Evolutionary conservation across 768 basidiomycete genomes (phyloP), one percentile per base, ranked within the genome.

Genomic region (Rhizopogon salebrosus): DNA sequence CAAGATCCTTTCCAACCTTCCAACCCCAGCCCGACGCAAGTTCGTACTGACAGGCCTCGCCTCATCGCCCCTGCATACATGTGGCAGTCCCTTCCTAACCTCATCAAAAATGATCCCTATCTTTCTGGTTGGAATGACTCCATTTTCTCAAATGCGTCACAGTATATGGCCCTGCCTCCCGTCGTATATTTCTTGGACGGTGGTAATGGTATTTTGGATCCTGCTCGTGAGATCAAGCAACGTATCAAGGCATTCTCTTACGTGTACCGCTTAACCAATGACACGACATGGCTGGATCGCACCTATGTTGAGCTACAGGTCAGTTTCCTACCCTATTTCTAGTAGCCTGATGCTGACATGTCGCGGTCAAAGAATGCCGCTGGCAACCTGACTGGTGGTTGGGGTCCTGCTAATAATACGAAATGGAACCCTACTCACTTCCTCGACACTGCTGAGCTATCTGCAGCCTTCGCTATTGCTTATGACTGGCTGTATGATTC

Each of bases 401-500:
- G 91, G 66, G 93, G 93, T 18, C 75, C 81, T 3, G 69, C 70
- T 50, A 73, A 73, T 49, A 74, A 74, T 52, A 78, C 81, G 52
- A 82, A 74, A 62, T 99, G 95, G 97, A 97, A 98, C 71, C 76
- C 84, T 5, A 57, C 42, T 1, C 97, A 99, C 71, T 98, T 98
- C 81, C 84, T 98, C 41, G 95, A 95, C 66, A 74, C 82, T 18
- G 95, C 86, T n/a, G 95, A 98, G 69, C 77, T 97, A 58, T 84
- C 84, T 16, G 83, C 87, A 23, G 94, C 92, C 4, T 98, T 86
- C 62, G 97, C 80, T 27, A 88, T 94, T 57, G 95, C 87, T 1
- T 99, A 98, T 62, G 97, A 99, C 64, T 99, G 97, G 97, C 64
- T 98, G 29, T 87, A 97, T 68, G 87, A 93, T 50, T 73, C 79